Base-by-base conservation (phyloP, 306 rosid genomes). In the Medicago ruthenica region DNA sequence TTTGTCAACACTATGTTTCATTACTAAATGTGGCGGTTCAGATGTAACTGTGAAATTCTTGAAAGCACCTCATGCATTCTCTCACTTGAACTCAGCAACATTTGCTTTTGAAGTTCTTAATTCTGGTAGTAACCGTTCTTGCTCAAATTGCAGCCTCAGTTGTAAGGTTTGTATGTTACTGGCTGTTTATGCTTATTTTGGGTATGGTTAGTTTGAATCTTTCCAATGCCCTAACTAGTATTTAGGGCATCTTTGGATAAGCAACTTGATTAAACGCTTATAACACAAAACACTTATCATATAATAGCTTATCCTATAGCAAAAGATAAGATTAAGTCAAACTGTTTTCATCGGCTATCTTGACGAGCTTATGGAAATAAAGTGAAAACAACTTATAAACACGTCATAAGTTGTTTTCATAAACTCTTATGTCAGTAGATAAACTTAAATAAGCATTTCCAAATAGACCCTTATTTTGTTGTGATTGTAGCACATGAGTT, bases 41-140 rank as follows among this genome's bases (percentile, higher is more conserved):
- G 84, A 79, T 72, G 62, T 86, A 66, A 68, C 79, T 72, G 83
- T 91, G 76, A 88, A 89, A 79, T 87, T 94, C 89, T 83, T 88
- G 86, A 92, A 89, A 66, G 83, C 89, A 45, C 98, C 98, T 6
- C 81, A 80, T 68, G 81, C 89, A 79, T 87, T 94, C 80, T 94
- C 97, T n/a, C 91, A 84, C 71, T 81, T 83, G 78, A 94, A 70
- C 79, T 86, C 93, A 50, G 86, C 98, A 74, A 81, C 83, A 76
- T 94, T 94, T 85, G 76, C 84, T 41, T 94, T 94, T 80, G 70
- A 88, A 81, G 87, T 80, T 80, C 77, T 86, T 57, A 67, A 74
- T 65, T 74, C 70, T 67, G 81, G 62, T 27, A 75, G 72, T 80
- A 69, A 76, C 7, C 3, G 9, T 27, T 15, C 78, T 44, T 89